Evolutionary conservation across 306 rosid genomes (phyloP), one percentile per base, ranked within the genome.

Genomic region (Sophora flavescens): DNA sequence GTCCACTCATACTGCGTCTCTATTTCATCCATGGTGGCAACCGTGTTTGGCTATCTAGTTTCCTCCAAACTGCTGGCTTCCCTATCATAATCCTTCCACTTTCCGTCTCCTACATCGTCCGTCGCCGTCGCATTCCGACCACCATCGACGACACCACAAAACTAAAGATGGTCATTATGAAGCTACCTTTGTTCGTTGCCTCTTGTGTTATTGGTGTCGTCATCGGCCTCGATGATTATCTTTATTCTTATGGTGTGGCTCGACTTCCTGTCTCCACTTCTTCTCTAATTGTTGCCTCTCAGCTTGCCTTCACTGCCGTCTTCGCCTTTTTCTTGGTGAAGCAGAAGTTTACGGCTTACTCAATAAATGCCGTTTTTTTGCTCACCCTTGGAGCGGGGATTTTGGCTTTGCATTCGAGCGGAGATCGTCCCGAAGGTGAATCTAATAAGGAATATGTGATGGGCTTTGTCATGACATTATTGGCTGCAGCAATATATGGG

Each of bases 381-480:
- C 41, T 71, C 1, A 6, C 15, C 6, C 52, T 47, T 1, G 52
- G 15, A 13, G 13, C 52, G 0, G 52, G 52, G 52, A 6, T 47
- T 47, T 47, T 47, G 15, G 52, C 52, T 47, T 1, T 47, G 0
- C 15, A 47, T 47, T 0, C 6, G 0, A 47, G 16, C 4, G 52
- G 52, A 47, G 52, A 47, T 47, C 52, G 76, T 53, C 41, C 41
- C 15, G 4, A 4, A 38, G 3, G 76, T 86, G 76, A 88, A 64
- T 77, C 91, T 36, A 75, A 3, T 2, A 56, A 10, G 77, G 30
- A 84, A 48, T 90, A 90, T 18, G 8, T 84, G 0, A 4, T 57
- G 1, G 96, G 96, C 6, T 90, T 90, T 70, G 1, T 81, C 6
- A 79, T 85, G 82, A 90, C 96, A 5, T 38, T 86, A n/a, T 86